Base-by-base conservation (phyloP, 768 basidiomycete species). In the Coprinellus micaceus region DNA sequence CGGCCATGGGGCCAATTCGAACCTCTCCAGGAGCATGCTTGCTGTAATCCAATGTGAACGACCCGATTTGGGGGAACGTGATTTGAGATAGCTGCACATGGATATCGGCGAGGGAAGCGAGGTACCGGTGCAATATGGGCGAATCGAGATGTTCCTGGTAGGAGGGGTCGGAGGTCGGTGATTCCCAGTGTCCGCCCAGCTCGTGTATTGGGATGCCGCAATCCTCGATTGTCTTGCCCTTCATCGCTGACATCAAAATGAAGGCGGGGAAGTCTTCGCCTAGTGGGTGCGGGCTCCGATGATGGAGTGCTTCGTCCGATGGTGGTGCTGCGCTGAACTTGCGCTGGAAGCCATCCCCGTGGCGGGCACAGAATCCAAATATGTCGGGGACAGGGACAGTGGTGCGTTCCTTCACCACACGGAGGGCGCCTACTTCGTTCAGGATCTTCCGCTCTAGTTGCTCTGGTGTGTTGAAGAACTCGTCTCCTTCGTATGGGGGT, bases 401-500 rank as follows among this genome's bases (percentile, higher is more conserved):
- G n/a, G 74, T 76, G 7, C 72, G 69, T 57, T 71, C 63, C 28
- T 69, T 70, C 40, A 76, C 75, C 44, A 76, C 68, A 56, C 66
- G 72, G 48, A 76, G 69, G 1, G 75, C 71, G n/a, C 74, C 75
- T 10, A 71, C 75, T 63, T 76, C 75, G 61, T 76, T 76, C 36
- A 73, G 63, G 41, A 76, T 76, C 63, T 76, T 76, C 21, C 75
- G 71, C 57, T 75, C 73, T 10, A 76, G 70, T 59, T 76, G 75
- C 28, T 69, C 74, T 22, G 74, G 65, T 25, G 75, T 76, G 61
- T 75, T 74, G 66, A 73, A 76, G 55, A 73, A 74, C 21, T 66
- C 71, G 58, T 74, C 72, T 43, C 59, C 59, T 47, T 57, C 56
- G 67, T 72, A 71, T 1, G 75, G 71, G 10, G 69, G 66, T 69